Conservation (phyloP, 768 basidiomycete species). For the Mycena latifolia region DNA sequence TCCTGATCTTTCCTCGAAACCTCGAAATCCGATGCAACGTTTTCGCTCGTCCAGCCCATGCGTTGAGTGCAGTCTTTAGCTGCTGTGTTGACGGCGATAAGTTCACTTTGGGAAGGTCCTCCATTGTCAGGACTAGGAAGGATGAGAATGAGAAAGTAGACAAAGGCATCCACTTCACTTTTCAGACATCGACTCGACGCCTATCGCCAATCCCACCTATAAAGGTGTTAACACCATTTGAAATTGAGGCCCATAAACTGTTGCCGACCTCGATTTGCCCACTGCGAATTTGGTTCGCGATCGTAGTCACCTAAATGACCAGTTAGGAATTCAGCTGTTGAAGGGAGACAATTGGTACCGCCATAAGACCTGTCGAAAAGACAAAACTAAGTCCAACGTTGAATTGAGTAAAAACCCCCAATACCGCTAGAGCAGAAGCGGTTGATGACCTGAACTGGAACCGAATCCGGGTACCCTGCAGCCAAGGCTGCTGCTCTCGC, state of each 20-base stretch:
- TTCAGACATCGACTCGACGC: slow-evolving; percentile 89
- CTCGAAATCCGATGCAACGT: slow-evolving; percentile 81
- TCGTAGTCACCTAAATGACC: slow-evolving; percentile 60
- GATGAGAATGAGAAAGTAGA: slow-evolving; percentile 23
- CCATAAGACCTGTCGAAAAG: slow-evolving; percentile 69
- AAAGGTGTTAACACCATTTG: background rate
- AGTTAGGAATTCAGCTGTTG: background rate
- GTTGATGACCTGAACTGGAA: slow-evolving; percentile 81
- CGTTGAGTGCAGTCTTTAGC: slow-evolving; percentile 75
- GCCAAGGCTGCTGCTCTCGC: slow-evolving; percentile 82
- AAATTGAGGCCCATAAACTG: background rate
- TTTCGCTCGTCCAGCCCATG: slow-evolving; percentile 94
- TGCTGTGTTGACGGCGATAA: slow-evolving; percentile 65
- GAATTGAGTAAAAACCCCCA: background rate
- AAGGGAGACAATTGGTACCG: slow-evolving; percentile 44
- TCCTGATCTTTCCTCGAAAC: slow-evolving; percentile 84
- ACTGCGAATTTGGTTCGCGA: slow-evolving; percentile 80
- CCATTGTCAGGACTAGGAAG: slow-evolving; percentile 70
- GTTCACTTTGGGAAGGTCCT: slow-evolving; percentile 70
- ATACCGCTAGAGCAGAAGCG: slow-evolving; percentile 82
- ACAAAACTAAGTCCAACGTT: background rate
- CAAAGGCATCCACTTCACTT: slow-evolving; percentile 53
- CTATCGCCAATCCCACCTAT: slow-evolving; percentile 78
- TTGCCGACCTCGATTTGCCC: slow-evolving; percentile 75
- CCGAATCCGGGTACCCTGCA: slow-evolving; percentile 84